Evolutionary conservation across 768 basidiomycete species (phyloP), one percentile per base, ranked within the genome.

Genomic region (Leccinum variicolor): DNA sequence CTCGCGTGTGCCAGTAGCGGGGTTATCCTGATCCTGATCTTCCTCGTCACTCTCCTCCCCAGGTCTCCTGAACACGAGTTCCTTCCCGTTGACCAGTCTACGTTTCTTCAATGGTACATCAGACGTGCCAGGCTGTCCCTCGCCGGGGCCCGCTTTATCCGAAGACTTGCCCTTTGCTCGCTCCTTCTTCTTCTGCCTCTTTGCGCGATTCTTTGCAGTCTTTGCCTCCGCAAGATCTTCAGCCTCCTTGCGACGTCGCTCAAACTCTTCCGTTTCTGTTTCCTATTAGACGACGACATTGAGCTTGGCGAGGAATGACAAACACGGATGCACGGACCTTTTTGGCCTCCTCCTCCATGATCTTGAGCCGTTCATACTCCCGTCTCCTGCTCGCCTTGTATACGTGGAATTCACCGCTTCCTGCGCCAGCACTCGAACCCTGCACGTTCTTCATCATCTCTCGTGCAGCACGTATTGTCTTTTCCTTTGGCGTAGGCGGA

Each of bases 371-470:
- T 74, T 99, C 97, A 66, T 98, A 98, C 76, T 99, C 97, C 66
- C 96, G 81, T 68, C 96, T 81, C 60, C 97, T 77, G 62, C 88
- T 86, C 17, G 96, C 95, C 70, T 98, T 98, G 78, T 98, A 99
- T 0, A 99, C 97, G 70, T 99, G 97, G 69, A 98, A 98, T 73
- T 96, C 95, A 45, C 96, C 96, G 56, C 91, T 93, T 52, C 97
- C 97, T 17, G 97, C 97, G 47, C 96, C 97, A 7, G 97, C 94
- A 72, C 92, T 93, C 15, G 92, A 95, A 0, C 97, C 97, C 73
- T 98, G 95, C 7, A 99, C 96, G 65, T 98, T 98, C 81, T 97
- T 98, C 92, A 99, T 98, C 92, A 94, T 94, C 71, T 94, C 97
- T 50, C 92, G 80, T 9, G 95, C 80, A 1, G 94, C 79, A 19